Evolutionary conservation across 1,139 yeast species (phyloP).

Genomic region (Suhomyces ambrosiae): DNA sequence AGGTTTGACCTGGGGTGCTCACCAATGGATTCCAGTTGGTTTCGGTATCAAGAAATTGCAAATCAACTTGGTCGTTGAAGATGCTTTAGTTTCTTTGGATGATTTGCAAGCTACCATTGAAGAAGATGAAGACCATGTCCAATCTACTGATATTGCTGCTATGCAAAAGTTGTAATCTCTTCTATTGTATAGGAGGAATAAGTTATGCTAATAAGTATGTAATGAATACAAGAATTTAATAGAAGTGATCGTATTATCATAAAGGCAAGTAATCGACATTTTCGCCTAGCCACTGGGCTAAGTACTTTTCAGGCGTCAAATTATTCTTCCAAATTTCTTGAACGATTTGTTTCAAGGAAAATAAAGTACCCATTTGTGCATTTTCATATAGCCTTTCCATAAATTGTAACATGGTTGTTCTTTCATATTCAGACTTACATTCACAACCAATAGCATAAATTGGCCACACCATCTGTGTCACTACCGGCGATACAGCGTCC

Average conservation of each 20-base stretch:
- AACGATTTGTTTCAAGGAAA: conserved; percentile 40
- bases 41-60: conserved; percentile 99
- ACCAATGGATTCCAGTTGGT: conserved; percentile 95
- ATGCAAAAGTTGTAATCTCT: conserved; percentile 84
- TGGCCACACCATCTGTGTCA: conserved; percentile 65
- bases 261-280: conserved; percentile 54
- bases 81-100: conserved; percentile 89
- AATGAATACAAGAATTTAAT: conserved; percentile 81
- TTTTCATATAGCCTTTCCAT: conserved; percentile 45
- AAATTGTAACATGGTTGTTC: conserved; percentile 27
- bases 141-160: conserved; percentile 97
- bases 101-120: conserved; percentile 84
- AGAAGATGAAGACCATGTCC: conserved; percentile 98
- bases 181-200: conserved; percentile 22
- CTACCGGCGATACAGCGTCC: conserved; percentile 45
- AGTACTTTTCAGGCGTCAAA: conserved; percentile 39
- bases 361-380: conserved; percentile 54
- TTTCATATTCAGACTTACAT: conserved; percentile 34
- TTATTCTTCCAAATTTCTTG: conserved; percentile 46
- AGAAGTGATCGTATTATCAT: conserved; percentile 18
- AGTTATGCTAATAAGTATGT: conserved; percentile 15
- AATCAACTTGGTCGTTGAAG: conserved; percentile 97
- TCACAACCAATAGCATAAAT: conserved; percentile 50
- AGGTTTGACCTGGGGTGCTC: conserved; percentile 99
- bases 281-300: conserved; percentile 47